These are phyloP conservation scores for Iris macrosiphon DNA, from an alignment of 106 monocot species.

Conservation along the genomic window DNA sequence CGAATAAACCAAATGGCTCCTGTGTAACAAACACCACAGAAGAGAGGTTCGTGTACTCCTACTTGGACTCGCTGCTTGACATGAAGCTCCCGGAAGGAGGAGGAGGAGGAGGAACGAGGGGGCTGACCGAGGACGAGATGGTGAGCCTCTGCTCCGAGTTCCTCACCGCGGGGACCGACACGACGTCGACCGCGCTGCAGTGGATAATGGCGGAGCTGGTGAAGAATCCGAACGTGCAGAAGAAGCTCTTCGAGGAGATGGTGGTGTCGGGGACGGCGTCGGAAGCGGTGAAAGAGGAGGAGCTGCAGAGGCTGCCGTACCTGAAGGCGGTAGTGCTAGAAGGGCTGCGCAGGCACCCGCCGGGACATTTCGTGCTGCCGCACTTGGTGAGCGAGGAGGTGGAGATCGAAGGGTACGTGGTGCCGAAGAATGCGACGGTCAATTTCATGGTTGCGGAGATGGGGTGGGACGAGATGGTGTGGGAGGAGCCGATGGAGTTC, in stretches of 20 bases:
- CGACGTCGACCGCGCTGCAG: conserved; percentile 16
- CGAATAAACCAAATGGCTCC: too few species aligned
- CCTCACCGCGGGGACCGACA: conserved; percentile 20
- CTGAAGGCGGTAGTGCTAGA: conserved; percentile 14
- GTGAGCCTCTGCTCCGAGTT: conserved; percentile 33
- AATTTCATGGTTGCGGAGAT: conserved; percentile 8
- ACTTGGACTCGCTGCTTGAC: conserved; percentile 18
- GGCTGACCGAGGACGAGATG: conserved; percentile 25
- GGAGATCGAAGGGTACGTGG: background rate
- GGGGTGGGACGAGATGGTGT: conserved; percentile 4
- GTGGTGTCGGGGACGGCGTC: background rate
- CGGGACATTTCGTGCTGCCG: conserved; percentile 4
- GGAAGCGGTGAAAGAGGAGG: conserved; percentile 6
- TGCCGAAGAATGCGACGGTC: conserved; percentile 1
- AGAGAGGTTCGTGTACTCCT: conserved; percentile 4
- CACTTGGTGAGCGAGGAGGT: conserved; percentile 9
- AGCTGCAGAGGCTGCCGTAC: conserved; percentile 3
- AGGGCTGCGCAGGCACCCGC: conserved; percentile 10
- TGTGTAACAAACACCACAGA: too few species aligned
- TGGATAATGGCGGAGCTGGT: conserved; percentile 37
- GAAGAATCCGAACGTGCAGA: conserved; percentile 4
- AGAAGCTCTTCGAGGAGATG: conserved; percentile 5
- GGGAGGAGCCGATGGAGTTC: conserved; percentile 17
- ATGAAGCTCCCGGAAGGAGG: conserved; percentile 10
- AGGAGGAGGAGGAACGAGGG: conserved; percentile 6